Percentiles rank a stretch among this genome's conserved stretches.
Conservation (phyloP, 1,284 basidiomycete species). For the Sutorius eximius region DNA sequence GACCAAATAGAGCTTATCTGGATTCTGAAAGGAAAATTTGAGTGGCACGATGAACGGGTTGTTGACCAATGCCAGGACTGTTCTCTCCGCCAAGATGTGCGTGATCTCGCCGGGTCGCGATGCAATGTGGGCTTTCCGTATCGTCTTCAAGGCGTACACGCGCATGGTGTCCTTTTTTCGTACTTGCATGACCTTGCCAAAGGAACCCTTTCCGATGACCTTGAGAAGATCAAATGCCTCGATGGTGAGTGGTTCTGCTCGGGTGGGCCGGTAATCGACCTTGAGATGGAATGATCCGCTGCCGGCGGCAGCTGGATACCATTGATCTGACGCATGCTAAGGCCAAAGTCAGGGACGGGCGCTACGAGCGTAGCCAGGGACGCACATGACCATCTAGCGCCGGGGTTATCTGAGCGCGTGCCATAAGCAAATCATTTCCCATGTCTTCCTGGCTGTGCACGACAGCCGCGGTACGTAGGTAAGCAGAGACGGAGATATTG, state of each 20-base stretch:
- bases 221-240: constrained; percentile 97
- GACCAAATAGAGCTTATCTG: constrained; percentile 96
- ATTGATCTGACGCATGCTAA: constrained; percentile 77
- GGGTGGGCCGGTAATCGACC: constrained; percentile 87
- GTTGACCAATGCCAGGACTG: constrained; percentile 95
- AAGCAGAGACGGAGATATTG: constrained; percentile 87
- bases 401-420: constrained; percentile 88
- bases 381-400: constrained; percentile 77
- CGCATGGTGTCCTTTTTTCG: constrained; percentile 98
- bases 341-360: constrained; percentile 4
- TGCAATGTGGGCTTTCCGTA: constrained; percentile 98
- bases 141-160: constrained; percentile 98
- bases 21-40: constrained; percentile 98
- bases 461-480: constrained; percentile 67
- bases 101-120: constrained; percentile 96
- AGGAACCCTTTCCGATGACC: constrained; percentile 97
- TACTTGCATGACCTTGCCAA: constrained; percentile 98
- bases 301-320: constrained; percentile 86
- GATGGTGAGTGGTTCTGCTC: constrained; percentile 85
- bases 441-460: constrained; percentile 65
- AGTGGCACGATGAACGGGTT: constrained; percentile 99
- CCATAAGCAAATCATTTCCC: constrained; percentile 85
- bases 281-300: constrained; percentile 94
- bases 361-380: constrained; percentile 1
- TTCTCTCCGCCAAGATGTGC: constrained; percentile 96